Base-by-base conservation (phyloP, 352 stramenopile genomes). In the Pythium utonaiense region DNA sequence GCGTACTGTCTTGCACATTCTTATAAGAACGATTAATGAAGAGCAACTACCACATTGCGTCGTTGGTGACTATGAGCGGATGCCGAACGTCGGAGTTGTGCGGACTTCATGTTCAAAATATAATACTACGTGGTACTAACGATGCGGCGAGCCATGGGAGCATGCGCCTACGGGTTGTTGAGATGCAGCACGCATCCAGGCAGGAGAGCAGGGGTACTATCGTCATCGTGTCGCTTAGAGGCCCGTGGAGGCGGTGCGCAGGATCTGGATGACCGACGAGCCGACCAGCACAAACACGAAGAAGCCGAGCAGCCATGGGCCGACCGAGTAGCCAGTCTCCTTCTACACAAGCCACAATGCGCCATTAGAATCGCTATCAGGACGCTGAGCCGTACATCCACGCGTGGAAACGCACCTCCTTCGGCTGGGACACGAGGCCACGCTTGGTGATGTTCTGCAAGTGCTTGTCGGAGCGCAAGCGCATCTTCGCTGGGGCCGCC, bases 241-340 rank as follows among this genome's bases (percentile, higher is more conserved):
- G 4, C 86, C 81, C 44, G 90, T 64, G 64, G 91, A 76, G 10
- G 83, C 84, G 61, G 78, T 89, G 47, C 80, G 83, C 41, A 96
- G 66, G 64, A 96, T 93, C 73, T 96, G 83, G 31, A 96, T 77
- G 34, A 96, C 67, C 21, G 87, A 92, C 56, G 87, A 96, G 31
- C 87, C 87, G 40, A 95, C 82, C 8, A 96, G 64, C 56, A 96
- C 83, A 40, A 96, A 96, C 41, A 95, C 67, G 62, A 96, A 91
- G 70, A 96, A 94, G 33, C 80, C 87, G 50, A 96, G 55, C 3
- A 96, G 75, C 42, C 91, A 53, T 33, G 87, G 87, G 19, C 87
- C 87, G 19, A 96, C 51, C 25, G 76, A 75, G 68, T 89, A 94
- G n/a, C 79, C 73, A 40, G 69, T 81, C 56, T 91, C 75, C 75